Evolutionary conservation across 73 alveolate species (phyloP), one percentile per base, ranked within the genome.

Genomic region (Tetrahymena malaccensis): DNA sequence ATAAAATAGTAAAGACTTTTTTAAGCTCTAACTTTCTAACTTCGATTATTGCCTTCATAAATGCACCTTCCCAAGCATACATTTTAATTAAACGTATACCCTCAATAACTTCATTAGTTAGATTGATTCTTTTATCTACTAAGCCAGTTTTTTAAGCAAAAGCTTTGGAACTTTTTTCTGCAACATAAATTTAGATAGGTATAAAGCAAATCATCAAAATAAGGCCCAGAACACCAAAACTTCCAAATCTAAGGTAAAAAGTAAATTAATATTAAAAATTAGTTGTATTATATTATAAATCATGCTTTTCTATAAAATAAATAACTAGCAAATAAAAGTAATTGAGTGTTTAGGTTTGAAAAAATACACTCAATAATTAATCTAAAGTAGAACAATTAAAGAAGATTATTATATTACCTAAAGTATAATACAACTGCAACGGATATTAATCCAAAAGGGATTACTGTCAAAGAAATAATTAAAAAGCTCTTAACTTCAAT

Each of bases 81-180:
- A 94, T 94, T n/a, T 94, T 94, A 70, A 94, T 94, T 94, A 94
- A 57, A 40, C 96, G 85, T 11, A 94, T 94, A n/a, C 96, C 96
- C 83, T 94, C 94, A n/a, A 94, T 43, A 10, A 94, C 85, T 94
- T 94, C 89, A 35, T 94, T 94, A n/a, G 96, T 94, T 7, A 70
- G 85, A 40, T 58, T 83, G n/a, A 94, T 40, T 94, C 96, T 94
- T 94, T 94, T 70, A 38, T 94, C 96, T 21, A 43, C 85, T 34
- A 83, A 17, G 13, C 25, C 21, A 34, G 85, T 56, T 25, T 55
- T 58, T 21, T 35, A 94, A 83, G 85, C 93, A 15, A 94, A 35
- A 0, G 85, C 35, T 34, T 94, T 38, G n/a, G 85, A 35, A 70
- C 93, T 94, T 21, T 34, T 55, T 35, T 35, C 85, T 34, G 85